Evolutionary conservation across 1,284 basidiomycete genomes (phyloP).

Genomic region (Wolfiporia cocos): DNA sequence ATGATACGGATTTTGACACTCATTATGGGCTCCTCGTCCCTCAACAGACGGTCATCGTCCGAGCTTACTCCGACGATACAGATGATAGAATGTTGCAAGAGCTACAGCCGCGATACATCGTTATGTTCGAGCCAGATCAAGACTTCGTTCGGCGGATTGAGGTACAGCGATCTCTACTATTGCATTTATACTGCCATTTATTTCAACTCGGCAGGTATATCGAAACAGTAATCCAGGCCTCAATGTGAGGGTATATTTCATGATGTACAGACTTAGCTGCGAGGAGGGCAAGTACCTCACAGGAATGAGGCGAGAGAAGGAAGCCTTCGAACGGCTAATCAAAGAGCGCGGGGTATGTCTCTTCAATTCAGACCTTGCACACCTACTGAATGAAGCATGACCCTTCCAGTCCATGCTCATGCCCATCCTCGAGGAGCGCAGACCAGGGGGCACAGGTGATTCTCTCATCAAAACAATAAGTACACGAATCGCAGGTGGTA

Average conservation of each 20-base stretch:
- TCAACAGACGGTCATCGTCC: conserved; percentile 80
- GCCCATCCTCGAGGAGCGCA: conserved; percentile 76
- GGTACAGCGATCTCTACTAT: conserved; percentile 81
- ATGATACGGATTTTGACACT: conserved; percentile 68
- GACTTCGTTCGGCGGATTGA: conserved; percentile 92
- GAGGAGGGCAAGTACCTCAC: conserved; percentile 96
- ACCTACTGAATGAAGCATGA: background rate
- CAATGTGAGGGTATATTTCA: conserved; percentile 90
- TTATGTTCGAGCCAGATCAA: conserved; percentile 94
- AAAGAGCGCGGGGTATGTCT: conserved; percentile 80
- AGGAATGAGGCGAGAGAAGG: conserved; percentile 86
- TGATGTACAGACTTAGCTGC: conserved; percentile 88
- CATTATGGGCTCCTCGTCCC: conserved; percentile 81
- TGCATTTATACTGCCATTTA: background rate
- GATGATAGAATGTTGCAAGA: conserved; percentile 90
- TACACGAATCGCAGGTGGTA: conserved; percentile 83
- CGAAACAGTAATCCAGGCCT: conserved; percentile 76
- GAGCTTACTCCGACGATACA: conserved; percentile 87
- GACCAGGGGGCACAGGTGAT: conserved; percentile 35
- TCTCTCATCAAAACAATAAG: conserved; percentile 82
- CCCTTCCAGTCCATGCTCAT: conserved; percentile 82
- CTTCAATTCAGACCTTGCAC: background rate
- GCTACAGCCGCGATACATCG: conserved; percentile 84
- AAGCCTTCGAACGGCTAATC: conserved; percentile 91
- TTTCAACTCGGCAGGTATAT: conserved; percentile 56